A percentile compares a stretch with the other conserved stretches of the same genome.
phyloP scores from a whole-genome alignment of 1,284 basidiomycete genomes.

The Austroboletus novae-zelandiae region DNA sequence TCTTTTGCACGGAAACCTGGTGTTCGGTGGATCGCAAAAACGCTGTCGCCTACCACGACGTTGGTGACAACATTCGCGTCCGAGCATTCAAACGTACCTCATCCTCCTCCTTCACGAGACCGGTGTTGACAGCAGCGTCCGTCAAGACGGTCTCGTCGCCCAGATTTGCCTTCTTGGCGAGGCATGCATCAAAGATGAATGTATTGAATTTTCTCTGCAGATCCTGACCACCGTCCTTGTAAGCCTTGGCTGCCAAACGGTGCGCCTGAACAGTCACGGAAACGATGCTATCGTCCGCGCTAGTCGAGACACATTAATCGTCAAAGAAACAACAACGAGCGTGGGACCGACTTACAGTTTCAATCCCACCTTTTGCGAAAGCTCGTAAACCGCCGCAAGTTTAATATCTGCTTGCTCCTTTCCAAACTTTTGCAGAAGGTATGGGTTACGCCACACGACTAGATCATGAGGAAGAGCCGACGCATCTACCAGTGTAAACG shows the following conservation, averaged over 20 bases:
- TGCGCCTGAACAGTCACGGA: slow-evolving; percentile 44
- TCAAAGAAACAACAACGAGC: background rate
- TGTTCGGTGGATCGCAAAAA: slow-evolving; percentile 70
- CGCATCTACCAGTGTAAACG: slow-evolving; percentile 60
- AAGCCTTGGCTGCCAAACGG: slow-evolving; percentile 70
- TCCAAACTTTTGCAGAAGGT: slow-evolving; percentile 51
- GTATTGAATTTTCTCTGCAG: slow-evolving; percentile 58
- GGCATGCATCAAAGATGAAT: slow-evolving; percentile 63
- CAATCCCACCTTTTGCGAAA: slow-evolving; percentile 59
- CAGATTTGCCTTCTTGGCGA: slow-evolving; percentile 62
- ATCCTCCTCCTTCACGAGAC: slow-evolving; percentile 59
- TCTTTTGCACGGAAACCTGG: slow-evolving; percentile 60
- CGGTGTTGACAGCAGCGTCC: slow-evolving; percentile 53
- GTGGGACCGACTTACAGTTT: slow-evolving; percentile 53
- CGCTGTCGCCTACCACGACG: slow-evolving; percentile 38
- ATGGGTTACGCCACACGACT: slow-evolving; percentile 34
- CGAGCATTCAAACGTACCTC: slow-evolving; percentile 34
- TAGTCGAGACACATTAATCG: slow-evolving; percentile 23
- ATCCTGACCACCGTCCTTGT: slow-evolving; percentile 57
- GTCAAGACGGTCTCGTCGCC: slow-evolving; percentile 58
- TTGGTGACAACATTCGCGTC: background rate
- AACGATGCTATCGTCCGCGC: slow-evolving; percentile 51
- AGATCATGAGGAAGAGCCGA: slow-evolving; percentile 37
- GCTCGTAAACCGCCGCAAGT: slow-evolving; percentile 43
- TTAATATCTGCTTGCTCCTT: slow-evolving; percentile 52